A percentile compares a stretch with the other conserved stretches of the same genome.
Conservation (phyloP, 371 early-diverging fungal species). For the Mortierella sp. region DNA sequence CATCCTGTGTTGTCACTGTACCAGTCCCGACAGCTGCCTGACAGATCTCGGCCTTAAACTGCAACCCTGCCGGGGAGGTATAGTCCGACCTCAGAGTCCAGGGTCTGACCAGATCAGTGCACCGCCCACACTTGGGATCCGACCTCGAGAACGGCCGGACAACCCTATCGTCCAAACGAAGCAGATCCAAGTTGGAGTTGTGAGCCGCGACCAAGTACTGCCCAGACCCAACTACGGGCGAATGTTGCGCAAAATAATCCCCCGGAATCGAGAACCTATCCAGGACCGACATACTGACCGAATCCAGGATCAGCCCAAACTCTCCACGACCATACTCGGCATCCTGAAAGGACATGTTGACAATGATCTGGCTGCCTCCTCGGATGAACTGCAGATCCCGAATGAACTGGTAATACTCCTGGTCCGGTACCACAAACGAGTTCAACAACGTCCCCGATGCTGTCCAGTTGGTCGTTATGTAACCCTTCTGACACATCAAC, state of each 20-base stretch:
- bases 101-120: background rate
- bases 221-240: conserved; percentile 5
- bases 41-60: conserved; percentile 8
- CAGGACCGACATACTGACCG: conserved; percentile 15
- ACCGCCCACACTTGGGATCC: background rate
- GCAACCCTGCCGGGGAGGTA: background rate
- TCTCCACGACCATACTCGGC: conserved; percentile 5
- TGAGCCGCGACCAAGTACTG: conserved; percentile 21
- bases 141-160: background rate
- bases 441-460: conserved; percentile 21
- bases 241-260: conserved; percentile 4
- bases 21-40: background rate
- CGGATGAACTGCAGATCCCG: conserved; percentile 20
- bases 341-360: conserved; percentile 15
- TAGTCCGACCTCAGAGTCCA: background rate
- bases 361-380: conserved; percentile 20
- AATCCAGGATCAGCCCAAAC: conserved; percentile 24
- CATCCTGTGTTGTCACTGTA: background rate
- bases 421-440: background rate
- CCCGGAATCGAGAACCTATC: conserved; percentile 21
- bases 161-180: background rate
- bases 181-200: conserved; percentile 23
- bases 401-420: conserved; percentile 6
- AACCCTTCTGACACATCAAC: conserved; percentile 16
- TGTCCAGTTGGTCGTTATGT: conserved; percentile 32